A percentile compares a stretch with the other conserved stretches of the same genome.
These are phyloP conservation scores for Tetratostichococcus sp. DNA, from an alignment of 139 green algal species.

Conservation along the genomic window DNA sequence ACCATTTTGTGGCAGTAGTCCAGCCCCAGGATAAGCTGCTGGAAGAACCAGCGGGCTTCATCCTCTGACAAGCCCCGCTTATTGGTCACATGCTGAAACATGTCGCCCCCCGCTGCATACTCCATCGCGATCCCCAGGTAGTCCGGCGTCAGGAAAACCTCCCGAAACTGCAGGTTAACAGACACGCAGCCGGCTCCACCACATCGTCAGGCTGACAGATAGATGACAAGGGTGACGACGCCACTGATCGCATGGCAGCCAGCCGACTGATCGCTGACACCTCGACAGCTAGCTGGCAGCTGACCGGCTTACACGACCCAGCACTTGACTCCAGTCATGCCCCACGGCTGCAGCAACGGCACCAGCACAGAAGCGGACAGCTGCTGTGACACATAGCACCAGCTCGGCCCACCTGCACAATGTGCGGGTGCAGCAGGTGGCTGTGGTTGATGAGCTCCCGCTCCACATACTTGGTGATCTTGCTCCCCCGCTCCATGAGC, in stretches of 20 bases:
- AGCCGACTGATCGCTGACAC: too few species aligned
- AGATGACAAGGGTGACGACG: too few species aligned
- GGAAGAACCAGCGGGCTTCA: slow-evolving; percentile 60
- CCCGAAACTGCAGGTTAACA: slow-evolving; percentile 43
- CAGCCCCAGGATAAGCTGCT: slow-evolving; percentile 46
- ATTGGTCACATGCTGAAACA: slow-evolving; percentile 74
- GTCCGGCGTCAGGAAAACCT: slow-evolving; percentile 62
- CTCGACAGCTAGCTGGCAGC: too few species aligned
- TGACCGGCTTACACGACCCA: not conserved
- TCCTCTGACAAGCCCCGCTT: slow-evolving; percentile 50
- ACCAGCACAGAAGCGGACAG: not conserved
- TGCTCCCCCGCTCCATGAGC: slow-evolving; percentile 26
- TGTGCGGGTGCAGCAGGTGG: slow-evolving; percentile 74
- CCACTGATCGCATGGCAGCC: too few species aligned
- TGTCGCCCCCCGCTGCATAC: slow-evolving; percentile 72
- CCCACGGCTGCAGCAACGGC: too few species aligned
- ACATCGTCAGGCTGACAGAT: not conserved
- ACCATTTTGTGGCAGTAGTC: slow-evolving; percentile 51
- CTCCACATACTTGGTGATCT: slow-evolving; percentile 22
- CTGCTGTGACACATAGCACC: not conserved
- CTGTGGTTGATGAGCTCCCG: slow-evolving; percentile 30
- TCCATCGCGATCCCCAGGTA: slow-evolving; percentile 82
- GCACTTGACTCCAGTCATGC: too few species aligned
- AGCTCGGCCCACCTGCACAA: slow-evolving; percentile 62
- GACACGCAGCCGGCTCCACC: not conserved